Base-by-base conservation (phyloP, 176 grass and related monocot genomes). In the Ensete ventricosum region DNA sequence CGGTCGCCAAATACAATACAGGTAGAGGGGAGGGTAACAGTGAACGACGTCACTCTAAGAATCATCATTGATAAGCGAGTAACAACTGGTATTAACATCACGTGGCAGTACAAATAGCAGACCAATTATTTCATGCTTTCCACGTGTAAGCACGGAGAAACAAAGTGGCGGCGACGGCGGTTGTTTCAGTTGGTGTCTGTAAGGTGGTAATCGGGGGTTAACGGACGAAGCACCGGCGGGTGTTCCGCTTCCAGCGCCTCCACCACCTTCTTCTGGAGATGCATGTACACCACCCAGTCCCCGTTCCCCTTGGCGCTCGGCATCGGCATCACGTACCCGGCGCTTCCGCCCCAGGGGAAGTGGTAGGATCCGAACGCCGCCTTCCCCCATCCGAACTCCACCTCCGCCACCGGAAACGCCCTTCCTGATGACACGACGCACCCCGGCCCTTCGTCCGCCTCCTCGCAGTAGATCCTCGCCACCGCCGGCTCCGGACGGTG, bases 261-360 rank as follows among this genome's bases (percentile, higher is more conserved):
- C 1, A 80, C 82, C 75, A 91, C 0, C 34, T 73, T 83, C 20
- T 73, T 80, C 50, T 54, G 9, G 1, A 80, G 68, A 54, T 91
- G 88, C 26, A 81, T 84, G 76, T 91, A 91, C 34, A 96, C 86
- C 19, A 96, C 84, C 88, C 88, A 96, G 14, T 85, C 84, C 0
- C 86, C 86, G 29, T 74, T 78, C 1, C 77, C 80, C 9, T 65
- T 73, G 1, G 68, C 67, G 83, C 87, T 83, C 13, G 90, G 86
- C 81, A 92, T 92, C 73, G 90, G 90, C 90, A 92, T 92, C 62
- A 92, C 79, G 72, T 92, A 92, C 12, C 84, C 83, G 2, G 81
- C 14, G 25, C 29, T 75, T 12, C 62, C 54, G 23, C 75, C 83
- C 89, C 81, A 84, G 2, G 86, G 80, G 80, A 92, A 92, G 53